phyloP scores from a whole-genome alignment of 306 rosid species.

The Alnus glutinosa region DNA sequence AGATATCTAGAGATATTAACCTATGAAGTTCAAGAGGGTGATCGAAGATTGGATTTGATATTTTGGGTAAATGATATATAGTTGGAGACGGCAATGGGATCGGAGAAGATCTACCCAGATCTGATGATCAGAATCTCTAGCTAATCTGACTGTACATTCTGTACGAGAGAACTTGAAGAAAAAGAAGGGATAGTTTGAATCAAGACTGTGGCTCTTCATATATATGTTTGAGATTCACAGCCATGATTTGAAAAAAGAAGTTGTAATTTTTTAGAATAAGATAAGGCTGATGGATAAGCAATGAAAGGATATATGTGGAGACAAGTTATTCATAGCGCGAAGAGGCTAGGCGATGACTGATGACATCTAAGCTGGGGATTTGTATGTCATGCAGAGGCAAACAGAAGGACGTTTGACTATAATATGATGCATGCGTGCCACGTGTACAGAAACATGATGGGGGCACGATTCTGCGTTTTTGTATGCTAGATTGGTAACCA shows the following conservation, averaged over 20 bases:
- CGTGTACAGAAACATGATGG: conserved; percentile 25
- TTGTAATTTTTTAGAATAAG: no score
- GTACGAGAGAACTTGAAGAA: no score
- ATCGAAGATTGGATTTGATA: neutral
- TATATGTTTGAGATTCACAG: no score
- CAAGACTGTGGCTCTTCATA: no score
- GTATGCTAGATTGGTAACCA: neutral
- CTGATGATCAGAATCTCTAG: neutral
- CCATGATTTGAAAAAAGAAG: neutral
- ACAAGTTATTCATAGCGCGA: neutral
- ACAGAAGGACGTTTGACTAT: conserved; percentile 14
- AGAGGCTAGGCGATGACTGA: neutral
- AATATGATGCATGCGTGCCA: conserved; percentile 50
- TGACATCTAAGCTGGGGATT: neutral
- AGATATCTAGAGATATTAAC: neutral
- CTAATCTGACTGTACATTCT: no score
- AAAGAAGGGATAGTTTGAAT: no score
- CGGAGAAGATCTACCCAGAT: neutral
- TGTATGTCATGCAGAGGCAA: conserved; percentile 14
- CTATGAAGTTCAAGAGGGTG: neutral
- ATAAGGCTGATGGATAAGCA: no score
- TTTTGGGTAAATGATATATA: neutral
- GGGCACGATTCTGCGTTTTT: neutral
- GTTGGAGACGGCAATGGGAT: neutral
- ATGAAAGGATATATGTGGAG: neutral